Base-by-base conservation (phyloP, 176 grass and related monocot genomes). In the Neostapfia colusana region DNA sequence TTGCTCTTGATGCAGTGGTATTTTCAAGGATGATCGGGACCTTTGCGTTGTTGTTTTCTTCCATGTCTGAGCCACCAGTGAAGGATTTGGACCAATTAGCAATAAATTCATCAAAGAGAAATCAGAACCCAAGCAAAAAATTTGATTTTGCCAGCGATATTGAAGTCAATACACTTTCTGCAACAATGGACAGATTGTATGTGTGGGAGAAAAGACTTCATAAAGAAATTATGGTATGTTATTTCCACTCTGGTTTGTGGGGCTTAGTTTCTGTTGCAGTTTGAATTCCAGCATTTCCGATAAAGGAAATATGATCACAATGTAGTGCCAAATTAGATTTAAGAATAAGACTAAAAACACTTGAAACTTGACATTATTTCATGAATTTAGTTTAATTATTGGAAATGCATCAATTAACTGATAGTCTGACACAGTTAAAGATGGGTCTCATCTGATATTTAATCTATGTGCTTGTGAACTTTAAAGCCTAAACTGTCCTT, bases 131-230 rank as follows among this genome's bases (percentile, higher is more conserved):
- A 0, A 70, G 46, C 63, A 73, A 43, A 77, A 69, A 35, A 78
- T 76, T 60, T 20, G 67, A 58, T 67, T 58, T 65, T 24, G 7
- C 73, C 64, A 39, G 70, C 26, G 78, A 77, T 76, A 16, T 85
- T 70, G 93, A 97, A 13, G 50, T 83, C 42, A 86, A 81, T 63
- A 91, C 89, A 34, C 93, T 97, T 78, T 93, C 93, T 6, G 82
- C 86, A 65, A 82, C 88, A 78, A 79, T 97, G 75, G 90, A 97
- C 5, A 88, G 84, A 67, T 67, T 97, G 53, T 87, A 83, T 42
- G 63, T 82, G 71, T 97, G 93, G 93, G 93, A 97, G 88, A 89
- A 93, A 83, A 91, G 80, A 37, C 93, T 97, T 73, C 87, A 97
- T 63, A 93, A 89, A 36, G 88, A 93, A 80, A 85, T 97, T 46